Conservation (phyloP, 495 filamentous ascomycete species). For the Xylaria acuta region DNA sequence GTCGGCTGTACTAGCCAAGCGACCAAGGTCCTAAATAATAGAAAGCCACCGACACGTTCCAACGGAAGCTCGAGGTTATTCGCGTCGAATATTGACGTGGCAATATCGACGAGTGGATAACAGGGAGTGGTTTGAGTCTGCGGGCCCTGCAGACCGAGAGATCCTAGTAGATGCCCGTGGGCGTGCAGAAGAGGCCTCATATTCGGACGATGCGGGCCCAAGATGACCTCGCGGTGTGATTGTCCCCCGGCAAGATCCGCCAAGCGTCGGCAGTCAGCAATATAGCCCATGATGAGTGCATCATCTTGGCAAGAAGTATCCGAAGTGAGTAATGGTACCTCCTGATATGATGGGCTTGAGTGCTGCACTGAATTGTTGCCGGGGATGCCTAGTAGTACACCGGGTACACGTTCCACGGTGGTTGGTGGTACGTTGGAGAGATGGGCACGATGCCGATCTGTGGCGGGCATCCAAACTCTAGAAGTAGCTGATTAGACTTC, state of each 20-base stretch:
- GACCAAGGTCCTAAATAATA: constrained; percentile 30
- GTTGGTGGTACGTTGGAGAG: constrained; percentile 34
- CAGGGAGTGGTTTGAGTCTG: not conserved
- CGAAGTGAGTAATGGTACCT: constrained; percentile 28
- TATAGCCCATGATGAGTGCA: constrained; percentile 21
- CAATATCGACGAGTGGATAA: constrained; percentile 24
- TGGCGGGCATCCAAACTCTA: constrained; percentile 38
- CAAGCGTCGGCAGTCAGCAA: constrained; percentile 20
- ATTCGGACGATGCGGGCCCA: constrained; percentile 18
- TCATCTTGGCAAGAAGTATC: constrained; percentile 16
- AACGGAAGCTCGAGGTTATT: constrained; percentile 18
- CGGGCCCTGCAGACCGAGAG: constrained; percentile 20
- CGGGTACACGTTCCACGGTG: constrained; percentile 39
- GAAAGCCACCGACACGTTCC: constrained; percentile 20
- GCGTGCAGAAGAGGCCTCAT: constrained; percentile 10
- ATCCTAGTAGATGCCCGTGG: constrained; percentile 6
- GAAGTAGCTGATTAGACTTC: constrained; percentile 30
- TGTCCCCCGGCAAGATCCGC: constrained; percentile 10
- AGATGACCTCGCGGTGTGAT: constrained; percentile 18
- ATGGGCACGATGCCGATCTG: constrained; percentile 34
- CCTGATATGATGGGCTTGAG: constrained; percentile 25
- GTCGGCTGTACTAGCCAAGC: constrained; percentile 43
- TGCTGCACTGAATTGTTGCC: constrained; percentile 24
- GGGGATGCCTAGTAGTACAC: constrained; percentile 35
- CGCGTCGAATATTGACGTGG: constrained; percentile 15